A percentile compares a stretch with the other conserved stretches of the same genome.
These are phyloP conservation scores for Pisolithus marmoratus DNA, from an alignment of 768 basidiomycete species.

Conservation along the genomic window DNA sequence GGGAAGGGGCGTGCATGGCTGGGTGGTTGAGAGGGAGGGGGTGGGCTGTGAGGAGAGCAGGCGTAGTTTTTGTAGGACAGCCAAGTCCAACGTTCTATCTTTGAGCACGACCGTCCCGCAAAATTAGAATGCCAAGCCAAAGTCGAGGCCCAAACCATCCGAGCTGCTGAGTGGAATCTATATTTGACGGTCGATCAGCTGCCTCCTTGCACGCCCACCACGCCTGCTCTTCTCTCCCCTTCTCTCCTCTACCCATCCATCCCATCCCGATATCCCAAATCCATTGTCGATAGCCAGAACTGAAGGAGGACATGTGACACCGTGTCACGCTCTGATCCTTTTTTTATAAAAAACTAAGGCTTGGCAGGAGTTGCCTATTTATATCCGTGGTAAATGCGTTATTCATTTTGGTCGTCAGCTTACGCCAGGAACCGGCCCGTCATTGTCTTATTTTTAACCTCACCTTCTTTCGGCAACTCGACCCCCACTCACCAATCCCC, in stretches of 20 bases:
- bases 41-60: constrained; percentile 11
- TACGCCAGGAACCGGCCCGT: constrained; percentile 1
- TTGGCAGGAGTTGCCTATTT: constrained; percentile 1
- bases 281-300: too few relatives aligned
- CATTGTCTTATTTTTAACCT: not conserved
- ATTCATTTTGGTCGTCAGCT: not conserved
- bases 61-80: constrained; percentile 36
- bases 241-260: not conserved
- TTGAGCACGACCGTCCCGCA: constrained; percentile 33
- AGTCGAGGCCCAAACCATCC: constrained; percentile 29
- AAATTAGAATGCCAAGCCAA: constrained; percentile 41
- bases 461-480: not conserved
- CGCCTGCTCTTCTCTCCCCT: not conserved
- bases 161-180: constrained; percentile 11
- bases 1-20: constrained; percentile 9
- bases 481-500: not conserved
- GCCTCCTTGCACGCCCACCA: not conserved
- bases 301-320: too few relatives aligned
- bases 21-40: constrained; percentile 14
- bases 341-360: not conserved
- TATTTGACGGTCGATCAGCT: not conserved
- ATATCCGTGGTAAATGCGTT: constrained; percentile 2
- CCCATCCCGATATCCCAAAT: too few relatives aligned
- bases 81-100: constrained; percentile 43
- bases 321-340: not conserved